These are phyloP conservation scores for Periconia sp. DNA, from an alignment of 2,329 filamentous ascomycete genomes.

Conservation along the genomic window DNA sequence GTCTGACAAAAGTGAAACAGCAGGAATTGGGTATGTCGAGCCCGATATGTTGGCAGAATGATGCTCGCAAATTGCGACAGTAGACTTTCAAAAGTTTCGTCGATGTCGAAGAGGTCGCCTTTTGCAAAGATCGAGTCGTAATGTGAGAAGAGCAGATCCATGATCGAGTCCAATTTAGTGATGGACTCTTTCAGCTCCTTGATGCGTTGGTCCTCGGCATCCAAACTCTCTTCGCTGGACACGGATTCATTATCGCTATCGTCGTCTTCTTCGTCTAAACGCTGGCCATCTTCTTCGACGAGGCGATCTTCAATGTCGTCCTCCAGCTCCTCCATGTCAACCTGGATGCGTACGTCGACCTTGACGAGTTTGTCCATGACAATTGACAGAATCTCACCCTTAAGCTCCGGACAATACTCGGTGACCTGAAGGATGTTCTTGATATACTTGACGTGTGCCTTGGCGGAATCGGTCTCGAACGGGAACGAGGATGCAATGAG, in stretches of 20 bases:
- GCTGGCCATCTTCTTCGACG: slow-evolving; percentile 60
- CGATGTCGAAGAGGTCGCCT: slow-evolving; percentile 68
- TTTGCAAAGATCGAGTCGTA: slow-evolving; percentile 76
- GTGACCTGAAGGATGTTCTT: slow-evolving; percentile 80
- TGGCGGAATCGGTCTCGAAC: slow-evolving; percentile 75
- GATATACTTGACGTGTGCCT: slow-evolving; percentile 85
- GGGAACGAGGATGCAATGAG: slow-evolving; percentile 75
- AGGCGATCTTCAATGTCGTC: slow-evolving; percentile 83
- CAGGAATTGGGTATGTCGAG: slow-evolving; percentile 92
- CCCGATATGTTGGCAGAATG: slow-evolving; percentile 89
- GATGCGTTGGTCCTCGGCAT: slow-evolving; percentile 66
- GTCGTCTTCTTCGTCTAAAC: slow-evolving; percentile 56
- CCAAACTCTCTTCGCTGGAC: slow-evolving; percentile 66
- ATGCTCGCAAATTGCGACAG: slow-evolving; percentile 85
- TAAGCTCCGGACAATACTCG: slow-evolving; percentile 77
- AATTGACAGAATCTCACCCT: slow-evolving; percentile 79
- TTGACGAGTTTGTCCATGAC: slow-evolving; percentile 88
- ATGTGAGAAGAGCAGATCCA: slow-evolving; percentile 85
- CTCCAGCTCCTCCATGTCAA: slow-evolving; percentile 90
- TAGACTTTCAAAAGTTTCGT: slow-evolving; percentile 77
- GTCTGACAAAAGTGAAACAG: slow-evolving; percentile 94
- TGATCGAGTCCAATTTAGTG: slow-evolving; percentile 87
- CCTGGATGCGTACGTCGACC: slow-evolving; percentile 93
- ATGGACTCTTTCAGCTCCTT: slow-evolving; percentile 80
- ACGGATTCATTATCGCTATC: slow-evolving; percentile 74